A percentile compares a stretch with the other conserved stretches of the same genome.
phyloP scores from a whole-genome alignment of 192 early-diverging fungal genomes.

The Coemansia sp. region DNA sequence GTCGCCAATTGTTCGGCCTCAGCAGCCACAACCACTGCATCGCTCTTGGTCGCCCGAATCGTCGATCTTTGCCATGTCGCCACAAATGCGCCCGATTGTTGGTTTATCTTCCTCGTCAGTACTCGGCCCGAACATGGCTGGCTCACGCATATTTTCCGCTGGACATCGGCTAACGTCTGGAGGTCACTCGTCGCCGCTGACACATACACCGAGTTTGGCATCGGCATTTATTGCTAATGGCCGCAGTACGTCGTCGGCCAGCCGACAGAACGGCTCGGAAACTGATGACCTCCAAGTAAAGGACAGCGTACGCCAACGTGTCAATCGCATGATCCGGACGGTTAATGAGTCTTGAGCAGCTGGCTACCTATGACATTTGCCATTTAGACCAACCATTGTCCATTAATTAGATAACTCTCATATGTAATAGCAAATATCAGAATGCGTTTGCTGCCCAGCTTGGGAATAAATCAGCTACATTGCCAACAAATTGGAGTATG shows the following conservation, averaged over 20 bases:
- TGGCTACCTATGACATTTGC: conserved; percentile 5
- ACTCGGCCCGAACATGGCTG: conserved; percentile 24
- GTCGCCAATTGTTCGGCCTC: not conserved
- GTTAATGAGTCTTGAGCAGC: conserved; percentile 57
- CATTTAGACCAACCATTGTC: not conserved
- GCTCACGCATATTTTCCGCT: conserved; percentile 21
- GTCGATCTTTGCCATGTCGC: conserved; percentile 20
- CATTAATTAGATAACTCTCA: no score
- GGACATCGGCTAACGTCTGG: conserved; percentile 14
- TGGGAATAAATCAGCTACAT: no score
- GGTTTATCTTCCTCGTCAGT: conserved; percentile 30
- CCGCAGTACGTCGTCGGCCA: not conserved
- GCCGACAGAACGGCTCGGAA: conserved; percentile 11
- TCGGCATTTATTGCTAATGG: not conserved
- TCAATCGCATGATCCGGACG: conserved; percentile 45
- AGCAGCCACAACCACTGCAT: conserved; percentile 22
- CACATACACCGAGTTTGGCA: conserved; percentile 12
- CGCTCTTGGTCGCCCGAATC: conserved; percentile 32
- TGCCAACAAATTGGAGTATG: no score
- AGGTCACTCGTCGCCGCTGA: conserved; percentile 5
- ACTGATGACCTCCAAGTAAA: conserved; percentile 45
- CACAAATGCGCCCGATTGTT: conserved; percentile 40
- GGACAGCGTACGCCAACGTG: conserved; percentile 52
- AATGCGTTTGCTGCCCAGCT: no score
- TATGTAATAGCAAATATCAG: no score